Percentiles rank a stretch among this genome's conserved stretches.
Conservation (phyloP, 2,329 filamentous ascomycete species). For the Pseudocercospora pini-densiflorae region DNA sequence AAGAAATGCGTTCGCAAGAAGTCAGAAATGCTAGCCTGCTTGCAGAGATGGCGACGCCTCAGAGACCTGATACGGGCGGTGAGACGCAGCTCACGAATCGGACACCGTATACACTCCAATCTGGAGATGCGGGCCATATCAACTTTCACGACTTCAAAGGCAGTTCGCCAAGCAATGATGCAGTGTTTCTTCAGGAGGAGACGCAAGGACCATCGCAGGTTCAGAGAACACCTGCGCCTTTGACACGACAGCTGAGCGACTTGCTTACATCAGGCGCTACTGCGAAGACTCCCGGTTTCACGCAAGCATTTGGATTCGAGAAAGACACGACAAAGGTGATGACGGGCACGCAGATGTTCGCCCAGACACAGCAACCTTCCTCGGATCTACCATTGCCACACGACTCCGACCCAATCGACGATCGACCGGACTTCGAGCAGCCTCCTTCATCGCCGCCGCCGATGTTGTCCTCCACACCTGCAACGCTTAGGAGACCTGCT, state of each 20-base stretch:
- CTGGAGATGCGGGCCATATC: constrained; percentile 18
- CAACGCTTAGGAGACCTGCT: constrained; percentile 35
- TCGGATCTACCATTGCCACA: constrained; percentile 45
- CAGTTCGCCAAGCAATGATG: constrained; percentile 24
- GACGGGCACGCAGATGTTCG: constrained; percentile 52
- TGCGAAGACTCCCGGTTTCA: constrained; percentile 48
- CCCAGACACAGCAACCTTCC: constrained; percentile 51
- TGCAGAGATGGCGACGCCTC: constrained; percentile 6
- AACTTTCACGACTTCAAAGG: constrained; percentile 19
- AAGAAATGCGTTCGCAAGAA: constrained; percentile 50
- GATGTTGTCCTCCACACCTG: constrained; percentile 42
- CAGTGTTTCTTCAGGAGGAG: constrained; percentile 19
- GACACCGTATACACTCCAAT: constrained; percentile 9
- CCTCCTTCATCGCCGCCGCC: background rate
- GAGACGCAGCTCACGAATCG: constrained; percentile 23
- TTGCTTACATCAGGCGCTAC: constrained; percentile 48
- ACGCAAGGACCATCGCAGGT: constrained; percentile 32
- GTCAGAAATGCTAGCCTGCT: constrained; percentile 32
- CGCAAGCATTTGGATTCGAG: constrained; percentile 43
- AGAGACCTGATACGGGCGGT: constrained; percentile 12
- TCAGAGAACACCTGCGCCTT: constrained; percentile 44
- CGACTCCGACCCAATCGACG: constrained; percentile 50
- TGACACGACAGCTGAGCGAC: constrained; percentile 34
- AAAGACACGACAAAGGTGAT: constrained; percentile 38
- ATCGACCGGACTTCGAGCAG: constrained; percentile 40